A percentile compares a stretch with the other conserved stretches of the same genome.
Evolutionary conservation across 306 rosid species (phyloP).

Genomic region (Vicia villosa): DNA sequence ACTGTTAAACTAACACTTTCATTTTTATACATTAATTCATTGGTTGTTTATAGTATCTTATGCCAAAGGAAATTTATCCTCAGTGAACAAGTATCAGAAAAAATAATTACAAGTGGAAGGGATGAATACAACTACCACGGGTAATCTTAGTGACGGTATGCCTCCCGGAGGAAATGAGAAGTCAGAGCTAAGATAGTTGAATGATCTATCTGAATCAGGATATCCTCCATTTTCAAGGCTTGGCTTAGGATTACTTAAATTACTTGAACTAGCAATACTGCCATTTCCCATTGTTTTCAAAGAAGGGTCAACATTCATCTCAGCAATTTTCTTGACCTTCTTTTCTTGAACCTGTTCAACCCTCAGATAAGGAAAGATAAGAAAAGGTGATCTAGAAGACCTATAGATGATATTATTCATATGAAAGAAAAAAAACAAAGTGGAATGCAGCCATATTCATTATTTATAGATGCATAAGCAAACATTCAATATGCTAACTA

Average conservation of each 20-base stretch:
- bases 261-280: conserved; percentile 77
- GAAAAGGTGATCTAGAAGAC: conserved; percentile 20
- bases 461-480: conserved; percentile 16
- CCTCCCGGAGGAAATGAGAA: conserved; percentile 78
- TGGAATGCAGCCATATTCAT: conserved; percentile 29
- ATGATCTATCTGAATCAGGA: conserved; percentile 65
- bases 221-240: conserved; percentile 79
- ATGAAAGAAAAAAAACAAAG: conserved; percentile 23
- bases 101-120: conserved; percentile 32
- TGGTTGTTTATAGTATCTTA: too few relatives aligned
- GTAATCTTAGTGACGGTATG: conserved; percentile 71
- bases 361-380: conserved; percentile 30
- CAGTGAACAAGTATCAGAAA: background rate
- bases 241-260: conserved; percentile 54
- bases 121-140: conserved; percentile 76
- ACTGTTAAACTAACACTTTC: too few relatives aligned
- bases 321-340: conserved; percentile 90
- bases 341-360: conserved; percentile 88
- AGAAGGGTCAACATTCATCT: conserved; percentile 81
- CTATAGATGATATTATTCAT: conserved; percentile 7
- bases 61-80: too few relatives aligned
- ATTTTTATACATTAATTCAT: too few relatives aligned
- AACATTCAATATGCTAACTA: conserved; percentile 11
- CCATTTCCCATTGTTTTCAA: conserved; percentile 83
- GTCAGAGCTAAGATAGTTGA: conserved; percentile 61